Base-by-base conservation (phyloP, 352 stramenopile genomes). In the Globisporangium canariense region DNA sequence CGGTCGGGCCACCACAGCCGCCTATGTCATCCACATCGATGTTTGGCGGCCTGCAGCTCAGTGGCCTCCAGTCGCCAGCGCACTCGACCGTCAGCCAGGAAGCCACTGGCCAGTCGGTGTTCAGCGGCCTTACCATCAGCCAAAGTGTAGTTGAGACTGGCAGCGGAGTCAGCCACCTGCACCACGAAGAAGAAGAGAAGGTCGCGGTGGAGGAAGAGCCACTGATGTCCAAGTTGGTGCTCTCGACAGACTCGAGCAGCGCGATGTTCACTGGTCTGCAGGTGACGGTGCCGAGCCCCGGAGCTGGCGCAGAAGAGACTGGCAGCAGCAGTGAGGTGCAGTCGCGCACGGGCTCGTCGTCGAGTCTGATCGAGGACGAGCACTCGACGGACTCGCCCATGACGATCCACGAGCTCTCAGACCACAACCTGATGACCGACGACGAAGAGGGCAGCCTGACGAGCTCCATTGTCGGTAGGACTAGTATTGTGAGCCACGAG, bases 321-420 rank as follows among this genome's bases (percentile, higher is more conserved):
- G 16, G 9, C 10, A 43, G 18, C 60, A 46, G 28, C 25, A 67
- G 53, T 41, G 36, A 65, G 22, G 47, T 36, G 41, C 62, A 67
- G 13, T 67, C 62, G 53, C 62, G 62, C 20, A 46, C 62, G 14
- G 62, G 54, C 18, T 67, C 62, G 25, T 57, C 62, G 46, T 67
- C 62, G 34, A 67, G 62, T n/a, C 38, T 67, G 45, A 58, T 62
- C 30, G 54, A 58, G 25, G 62, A 67, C 25, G 65, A 67, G 59
- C 59, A 64, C 45, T 67, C 54, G 43, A 67, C 60, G 6, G 65
- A 70, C 53, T 66, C 60, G 45, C 78, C 71, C 32, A 86, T 86
- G 78, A 81, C 76, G 18, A 83, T 86, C 58, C 62, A 79, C 54
- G 74, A 86, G 65, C 58, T 86, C n/a, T 75, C 69, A 8, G 68